phyloP scores from a whole-genome alignment of 768 basidiomycete genomes.

The Leccinum imitatum region DNA sequence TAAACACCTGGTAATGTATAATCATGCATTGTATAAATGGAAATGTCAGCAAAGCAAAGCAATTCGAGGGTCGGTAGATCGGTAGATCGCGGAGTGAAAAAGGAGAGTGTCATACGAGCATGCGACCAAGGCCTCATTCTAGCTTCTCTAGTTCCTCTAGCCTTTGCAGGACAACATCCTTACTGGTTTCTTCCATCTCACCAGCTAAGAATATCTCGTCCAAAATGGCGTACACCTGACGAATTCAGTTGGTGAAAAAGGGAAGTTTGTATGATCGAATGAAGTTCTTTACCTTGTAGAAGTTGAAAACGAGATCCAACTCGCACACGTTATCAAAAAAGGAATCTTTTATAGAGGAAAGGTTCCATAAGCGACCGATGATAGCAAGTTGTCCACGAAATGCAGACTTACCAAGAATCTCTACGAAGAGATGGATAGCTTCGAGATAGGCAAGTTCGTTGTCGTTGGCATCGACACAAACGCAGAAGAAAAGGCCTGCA shows the following conservation, averaged over 20 bases:
- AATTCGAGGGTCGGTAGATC: slow-evolving; percentile 7
- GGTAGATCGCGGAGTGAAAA: slow-evolving; percentile 9
- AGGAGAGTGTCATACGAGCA: slow-evolving; percentile 8
- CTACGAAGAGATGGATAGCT: slow-evolving; percentile 97
- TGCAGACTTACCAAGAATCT: slow-evolving; percentile 77
- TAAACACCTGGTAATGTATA: background rate
- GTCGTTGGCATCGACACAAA: slow-evolving; percentile 97
- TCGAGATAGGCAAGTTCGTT: slow-evolving; percentile 97
- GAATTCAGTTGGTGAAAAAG: background rate
- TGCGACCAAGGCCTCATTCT: slow-evolving; percentile 48
- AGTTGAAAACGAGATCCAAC: slow-evolving; percentile 97
- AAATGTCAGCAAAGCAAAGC: slow-evolving; percentile 12
- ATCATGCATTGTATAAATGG: slow-evolving; percentile 2
- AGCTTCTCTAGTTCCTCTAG: slow-evolving; percentile 92
- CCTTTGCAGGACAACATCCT: slow-evolving; percentile 89
- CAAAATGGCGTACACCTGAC: slow-evolving; percentile 92
- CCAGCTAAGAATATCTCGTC: slow-evolving; percentile 99
- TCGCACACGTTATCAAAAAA: slow-evolving; percentile 99
- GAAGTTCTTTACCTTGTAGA: slow-evolving; percentile 73
- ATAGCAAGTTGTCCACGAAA: background rate
- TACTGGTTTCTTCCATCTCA: slow-evolving; percentile 97
- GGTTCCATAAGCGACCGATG: background rate
- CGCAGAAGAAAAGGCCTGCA: slow-evolving; percentile 96
- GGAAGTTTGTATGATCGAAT: slow-evolving; percentile 1
- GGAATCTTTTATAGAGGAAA: slow-evolving; percentile 55